These are phyloP conservation scores for Candida smagusa DNA, from an alignment of 1,139 yeast genomes.

Conservation along the genomic window DNA sequence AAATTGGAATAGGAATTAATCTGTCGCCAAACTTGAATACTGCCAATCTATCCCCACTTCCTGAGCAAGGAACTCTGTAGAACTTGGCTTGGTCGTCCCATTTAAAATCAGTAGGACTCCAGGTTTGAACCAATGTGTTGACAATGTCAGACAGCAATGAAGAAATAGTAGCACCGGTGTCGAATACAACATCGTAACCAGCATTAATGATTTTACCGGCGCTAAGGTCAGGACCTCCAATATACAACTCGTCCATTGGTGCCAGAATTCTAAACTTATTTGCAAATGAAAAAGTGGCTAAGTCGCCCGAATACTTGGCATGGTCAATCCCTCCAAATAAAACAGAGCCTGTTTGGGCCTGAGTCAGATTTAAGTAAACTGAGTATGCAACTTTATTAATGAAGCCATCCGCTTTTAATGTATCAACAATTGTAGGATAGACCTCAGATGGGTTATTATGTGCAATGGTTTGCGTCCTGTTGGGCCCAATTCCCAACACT, in stretches of 20 bases:
- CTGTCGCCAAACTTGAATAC: conserved; percentile 6
- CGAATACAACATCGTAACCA: conserved; percentile 7
- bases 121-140: conserved; percentile 5
- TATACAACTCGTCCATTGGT: conserved; percentile 2
- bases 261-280: conserved; percentile 5
- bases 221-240: conserved; percentile 2
- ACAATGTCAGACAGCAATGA: conserved; percentile 5
- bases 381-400: conserved; percentile 31
- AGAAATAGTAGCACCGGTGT: conserved; percentile 7
- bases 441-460: conserved; percentile 10
- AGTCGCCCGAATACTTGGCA: conserved; percentile 47
- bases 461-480: conserved; percentile 12
- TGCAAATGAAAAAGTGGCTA: conserved; percentile 18
- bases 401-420: conserved; percentile 23
- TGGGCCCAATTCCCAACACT: conserved; percentile 56
- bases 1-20: conserved; percentile 5
- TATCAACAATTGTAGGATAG: conserved; percentile 25
- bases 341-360: conserved; percentile 40
- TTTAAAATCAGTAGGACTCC: conserved; percentile 5
- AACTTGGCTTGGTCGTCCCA: conserved; percentile 5
- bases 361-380: conserved; percentile 41
- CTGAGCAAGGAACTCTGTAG: conserved; percentile 7
- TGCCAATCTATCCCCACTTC: conserved; percentile 1
- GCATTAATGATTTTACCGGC: conserved; percentile 3
- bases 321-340: conserved; percentile 60